phyloP scores from a whole-genome alignment of 495 filamentous ascomycete species.

The Hypoxylon trugodes region DNA sequence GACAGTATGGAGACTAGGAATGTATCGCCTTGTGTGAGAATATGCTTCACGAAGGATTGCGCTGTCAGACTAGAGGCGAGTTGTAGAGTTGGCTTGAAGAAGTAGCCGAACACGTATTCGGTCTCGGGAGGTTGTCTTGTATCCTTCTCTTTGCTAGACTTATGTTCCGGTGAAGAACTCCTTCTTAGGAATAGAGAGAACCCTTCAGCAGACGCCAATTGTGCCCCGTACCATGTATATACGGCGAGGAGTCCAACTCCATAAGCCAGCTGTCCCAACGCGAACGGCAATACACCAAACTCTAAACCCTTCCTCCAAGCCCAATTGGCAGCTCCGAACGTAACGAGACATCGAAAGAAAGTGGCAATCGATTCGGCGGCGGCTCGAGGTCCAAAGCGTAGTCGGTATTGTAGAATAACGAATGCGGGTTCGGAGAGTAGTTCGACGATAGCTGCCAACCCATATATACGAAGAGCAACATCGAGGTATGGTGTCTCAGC shows the following conservation, averaged over 20 bases:
- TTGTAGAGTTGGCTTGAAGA: constrained; percentile 70
- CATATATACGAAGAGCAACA: constrained; percentile 71
- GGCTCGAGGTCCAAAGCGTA: constrained; percentile 81
- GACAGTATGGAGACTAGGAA: constrained; percentile 82
- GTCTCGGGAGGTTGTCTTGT: neutral
- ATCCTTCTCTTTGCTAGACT: constrained; percentile 17
- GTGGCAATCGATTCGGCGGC: constrained; percentile 82
- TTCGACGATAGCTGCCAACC: constrained; percentile 79
- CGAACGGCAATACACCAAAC: constrained; percentile 86
- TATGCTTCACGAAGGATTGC: constrained; percentile 88
- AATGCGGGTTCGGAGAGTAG: constrained; percentile 86
- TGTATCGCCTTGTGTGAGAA: constrained; percentile 93
- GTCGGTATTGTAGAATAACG: constrained; percentile 78
- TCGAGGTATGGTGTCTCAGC: constrained; percentile 67
- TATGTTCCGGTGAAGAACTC: constrained; percentile 9
- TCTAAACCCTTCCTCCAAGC: constrained; percentile 55
- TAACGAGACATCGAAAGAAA: constrained; percentile 74
- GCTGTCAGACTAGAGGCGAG: constrained; percentile 81
- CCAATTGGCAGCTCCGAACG: constrained; percentile 71
- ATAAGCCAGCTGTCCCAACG: constrained; percentile 84
- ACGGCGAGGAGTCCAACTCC: constrained; percentile 70
- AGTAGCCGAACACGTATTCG: constrained; percentile 65
- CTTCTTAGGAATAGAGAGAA: constrained; percentile 65
- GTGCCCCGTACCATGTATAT: constrained; percentile 64
- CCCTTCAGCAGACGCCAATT: constrained; percentile 51